phyloP scores from a whole-genome alignment of 2,329 filamentous ascomycete species.

The Arachnopeziza araneosa region DNA sequence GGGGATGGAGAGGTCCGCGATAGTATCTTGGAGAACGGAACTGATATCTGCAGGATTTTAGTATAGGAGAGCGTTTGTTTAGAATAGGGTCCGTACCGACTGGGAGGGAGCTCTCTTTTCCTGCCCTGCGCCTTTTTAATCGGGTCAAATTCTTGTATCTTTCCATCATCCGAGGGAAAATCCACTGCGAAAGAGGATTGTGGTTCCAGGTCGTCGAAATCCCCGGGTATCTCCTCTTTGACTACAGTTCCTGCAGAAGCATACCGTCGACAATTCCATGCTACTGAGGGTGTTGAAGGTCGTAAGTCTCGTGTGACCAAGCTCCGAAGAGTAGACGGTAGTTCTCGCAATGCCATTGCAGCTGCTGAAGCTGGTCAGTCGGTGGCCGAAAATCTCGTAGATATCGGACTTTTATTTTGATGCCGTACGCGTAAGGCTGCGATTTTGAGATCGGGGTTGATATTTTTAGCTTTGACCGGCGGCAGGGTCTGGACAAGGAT shows the following conservation, averaged over 20 bases:
- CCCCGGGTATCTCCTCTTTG: conserved; percentile 21
- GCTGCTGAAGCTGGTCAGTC: conserved; percentile 1
- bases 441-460: neutral
- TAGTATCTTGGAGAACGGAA: conserved; percentile 93
- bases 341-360: conserved; percentile 30
- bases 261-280: conserved; percentile 21
- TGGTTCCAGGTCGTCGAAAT: conserved; percentile 40
- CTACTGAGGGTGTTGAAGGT: conserved; percentile 6
- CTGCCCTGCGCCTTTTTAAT: conserved; percentile 39
- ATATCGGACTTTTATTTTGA: neutral
- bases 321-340: conserved; percentile 26
- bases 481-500: neutral
- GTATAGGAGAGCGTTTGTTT: conserved; percentile 4
- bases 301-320: conserved; percentile 21
- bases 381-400: conserved; percentile 10
- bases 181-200: conserved; percentile 36
- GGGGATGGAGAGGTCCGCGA: conserved; percentile 85
- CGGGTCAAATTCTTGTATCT: conserved; percentile 42
- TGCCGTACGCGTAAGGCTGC: neutral
- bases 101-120: conserved; percentile 32
- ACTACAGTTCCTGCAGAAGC: conserved; percentile 24
- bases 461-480: neutral
- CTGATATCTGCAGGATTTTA: conserved; percentile 64
- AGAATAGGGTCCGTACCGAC: conserved; percentile 31
- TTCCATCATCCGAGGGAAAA: conserved; percentile 30